phyloP scores from a whole-genome alignment of 805 yeast species.

The Yarrowia sp. region DNA sequence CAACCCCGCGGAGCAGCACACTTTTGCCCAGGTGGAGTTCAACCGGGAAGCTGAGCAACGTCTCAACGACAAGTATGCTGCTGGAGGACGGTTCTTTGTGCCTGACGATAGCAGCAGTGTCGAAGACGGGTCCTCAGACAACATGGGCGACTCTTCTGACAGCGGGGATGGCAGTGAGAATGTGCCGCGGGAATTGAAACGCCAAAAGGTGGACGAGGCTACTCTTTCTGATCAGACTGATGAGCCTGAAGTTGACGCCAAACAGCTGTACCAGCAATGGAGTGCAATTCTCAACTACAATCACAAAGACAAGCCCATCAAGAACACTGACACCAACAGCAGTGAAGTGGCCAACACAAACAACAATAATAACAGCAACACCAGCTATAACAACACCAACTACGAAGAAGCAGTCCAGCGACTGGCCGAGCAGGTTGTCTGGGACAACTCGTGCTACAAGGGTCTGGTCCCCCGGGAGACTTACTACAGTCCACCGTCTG shows the following conservation, averaged over 20 bases:
- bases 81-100: constrained; percentile 87
- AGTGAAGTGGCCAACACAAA: too few relatives aligned
- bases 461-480: background rate
- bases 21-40: constrained; percentile 46
- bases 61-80: constrained; percentile 80
- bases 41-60: constrained; percentile 72
- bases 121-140: constrained; percentile 18
- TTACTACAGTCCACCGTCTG: background rate
- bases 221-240: background rate
- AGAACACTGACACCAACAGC: background rate
- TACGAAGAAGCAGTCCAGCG: constrained; percentile 21
- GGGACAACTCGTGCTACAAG: background rate
- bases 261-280: background rate
- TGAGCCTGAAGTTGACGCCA: constrained; percentile 1
- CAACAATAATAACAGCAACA: background rate
- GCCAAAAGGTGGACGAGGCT: background rate
- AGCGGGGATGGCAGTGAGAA: background rate
- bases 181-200: background rate
- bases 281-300: background rate
- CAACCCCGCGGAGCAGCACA: background rate
- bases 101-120: constrained; percentile 29
- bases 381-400: background rate
- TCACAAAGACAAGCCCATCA: background rate
- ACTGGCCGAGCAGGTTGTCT: constrained; percentile 21
- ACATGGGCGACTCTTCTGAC: background rate